Evolutionary conservation across 306 rosid species (phyloP).

Genomic region (Senna siamea): DNA sequence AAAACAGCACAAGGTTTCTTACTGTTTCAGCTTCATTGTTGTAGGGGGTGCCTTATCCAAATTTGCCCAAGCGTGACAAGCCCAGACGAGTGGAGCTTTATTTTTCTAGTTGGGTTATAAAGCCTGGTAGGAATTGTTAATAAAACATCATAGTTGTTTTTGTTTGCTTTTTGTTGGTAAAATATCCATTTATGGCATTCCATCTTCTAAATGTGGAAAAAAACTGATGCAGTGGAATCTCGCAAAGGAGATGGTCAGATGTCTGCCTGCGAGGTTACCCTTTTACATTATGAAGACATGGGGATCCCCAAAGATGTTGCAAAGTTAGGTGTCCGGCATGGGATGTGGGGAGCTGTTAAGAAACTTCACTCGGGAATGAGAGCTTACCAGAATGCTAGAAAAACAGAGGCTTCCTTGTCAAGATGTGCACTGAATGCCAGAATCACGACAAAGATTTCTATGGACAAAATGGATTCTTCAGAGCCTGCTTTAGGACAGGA

Average conservation of each 20-base stretch:
- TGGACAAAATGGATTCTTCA: constrained; percentile 49
- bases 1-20: neutral
- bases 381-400: constrained; percentile 88
- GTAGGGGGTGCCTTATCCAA: constrained; percentile 84
- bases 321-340: constrained; percentile 95
- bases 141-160: neutral
- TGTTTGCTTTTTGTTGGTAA: constrained; percentile 26
- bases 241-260: constrained; percentile 88
- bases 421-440: constrained; percentile 78
- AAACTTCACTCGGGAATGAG: constrained; percentile 92
- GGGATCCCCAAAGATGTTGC: constrained; percentile 99
- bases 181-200: constrained; percentile 7
- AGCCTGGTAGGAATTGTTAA: constrained; percentile 66
- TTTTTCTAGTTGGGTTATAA: constrained; percentile 94
- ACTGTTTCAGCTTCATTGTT: constrained; percentile 44
- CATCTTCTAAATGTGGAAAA: constrained; percentile 40
- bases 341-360: constrained; percentile 99
- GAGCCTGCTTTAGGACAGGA: constrained; percentile 50
- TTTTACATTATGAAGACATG: constrained; percentile 94
- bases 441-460: constrained; percentile 69
- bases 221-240: constrained; percentile 76
- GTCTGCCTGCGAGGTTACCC: constrained; percentile 92
- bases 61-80: constrained; percentile 87
- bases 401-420: constrained; percentile 64
- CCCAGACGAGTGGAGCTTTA: constrained; percentile 92